Evolutionary conservation across 257 asterid genomes (phyloP).

Genomic region (Solanum stenotomum): DNA sequence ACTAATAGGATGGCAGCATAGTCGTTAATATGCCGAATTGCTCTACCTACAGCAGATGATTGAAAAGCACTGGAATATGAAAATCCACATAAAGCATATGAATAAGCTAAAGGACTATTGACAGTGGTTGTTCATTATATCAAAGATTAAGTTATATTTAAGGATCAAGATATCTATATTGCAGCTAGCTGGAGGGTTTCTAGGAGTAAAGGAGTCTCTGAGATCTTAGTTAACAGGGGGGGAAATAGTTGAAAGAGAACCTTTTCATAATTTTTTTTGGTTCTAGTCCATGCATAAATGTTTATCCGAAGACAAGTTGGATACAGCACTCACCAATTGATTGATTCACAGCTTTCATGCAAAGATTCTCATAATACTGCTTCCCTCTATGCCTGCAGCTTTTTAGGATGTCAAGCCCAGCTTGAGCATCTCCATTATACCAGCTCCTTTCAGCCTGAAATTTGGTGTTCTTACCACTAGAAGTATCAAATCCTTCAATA

Average conservation of each 20-base stretch:
- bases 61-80: not conserved
- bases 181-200: not conserved
- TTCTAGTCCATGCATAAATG: not conserved
- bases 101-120: not conserved
- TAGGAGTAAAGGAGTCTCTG: not conserved
- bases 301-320: not conserved
- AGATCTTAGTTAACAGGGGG: not conserved
- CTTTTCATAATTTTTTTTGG: not conserved
- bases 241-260: not conserved
- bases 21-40: conserved; percentile 80
- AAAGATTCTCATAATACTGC: conserved; percentile 90
- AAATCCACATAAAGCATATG: not conserved
- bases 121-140: not conserved
- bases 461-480: conserved; percentile 9
- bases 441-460: conserved; percentile 20
- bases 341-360: conserved; percentile 98
- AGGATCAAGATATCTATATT: not conserved
- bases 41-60: conserved; percentile 55
- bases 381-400: conserved; percentile 81
- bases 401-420: conserved; percentile 58
- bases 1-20: conserved; percentile 86
- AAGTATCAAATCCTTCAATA: conserved; percentile 57
- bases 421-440: conserved; percentile 36
- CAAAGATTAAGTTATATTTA: not conserved
- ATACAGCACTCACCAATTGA: conserved; percentile 61